A percentile compares a stretch with the other conserved stretches of the same genome.
phyloP scores from a whole-genome alignment of 2,329 filamentous ascomycete species.

The Aureobasidium sp. region DNA sequence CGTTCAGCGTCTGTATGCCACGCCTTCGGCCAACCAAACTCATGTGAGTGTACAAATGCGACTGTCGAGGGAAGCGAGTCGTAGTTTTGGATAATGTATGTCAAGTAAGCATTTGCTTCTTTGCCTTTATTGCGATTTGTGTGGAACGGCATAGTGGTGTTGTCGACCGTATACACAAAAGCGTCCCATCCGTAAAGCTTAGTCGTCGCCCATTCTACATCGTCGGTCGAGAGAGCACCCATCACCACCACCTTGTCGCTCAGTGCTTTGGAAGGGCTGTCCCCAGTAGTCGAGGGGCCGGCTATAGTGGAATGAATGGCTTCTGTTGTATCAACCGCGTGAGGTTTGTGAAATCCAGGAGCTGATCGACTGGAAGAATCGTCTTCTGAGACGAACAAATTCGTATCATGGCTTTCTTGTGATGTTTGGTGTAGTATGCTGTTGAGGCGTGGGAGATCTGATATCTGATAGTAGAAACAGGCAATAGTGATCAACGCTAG shows the following conservation, averaged over 20 bases:
- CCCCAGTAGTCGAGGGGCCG: not conserved
- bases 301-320: not conserved
- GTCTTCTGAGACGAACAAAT: not conserved
- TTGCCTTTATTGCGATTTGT: conserved; percentile 36
- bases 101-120: conserved; percentile 42
- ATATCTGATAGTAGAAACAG: conserved; percentile 2
- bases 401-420: not conserved
- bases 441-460: not conserved
- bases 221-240: conserved; percentile 37
- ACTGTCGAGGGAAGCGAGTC: conserved; percentile 26
- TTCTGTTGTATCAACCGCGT: not conserved
- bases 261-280: not conserved
- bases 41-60: conserved; percentile 27
- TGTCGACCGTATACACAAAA: conserved; percentile 36
- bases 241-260: conserved; percentile 28
- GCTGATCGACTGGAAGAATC: not conserved
- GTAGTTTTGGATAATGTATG: conserved; percentile 42
- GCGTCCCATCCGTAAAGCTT: conserved; percentile 41
- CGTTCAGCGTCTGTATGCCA: conserved; percentile 26
- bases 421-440: not conserved
- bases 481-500: not conserved
- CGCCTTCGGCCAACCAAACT: conserved; percentile 21
- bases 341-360: not conserved
- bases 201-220: conserved; percentile 39
- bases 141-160: conserved; percentile 18